Percentiles rank a stretch among this genome's conserved stretches.
Conservation (phyloP, 352 stramenopile genomes). For the Pythium monospermum region DNA sequence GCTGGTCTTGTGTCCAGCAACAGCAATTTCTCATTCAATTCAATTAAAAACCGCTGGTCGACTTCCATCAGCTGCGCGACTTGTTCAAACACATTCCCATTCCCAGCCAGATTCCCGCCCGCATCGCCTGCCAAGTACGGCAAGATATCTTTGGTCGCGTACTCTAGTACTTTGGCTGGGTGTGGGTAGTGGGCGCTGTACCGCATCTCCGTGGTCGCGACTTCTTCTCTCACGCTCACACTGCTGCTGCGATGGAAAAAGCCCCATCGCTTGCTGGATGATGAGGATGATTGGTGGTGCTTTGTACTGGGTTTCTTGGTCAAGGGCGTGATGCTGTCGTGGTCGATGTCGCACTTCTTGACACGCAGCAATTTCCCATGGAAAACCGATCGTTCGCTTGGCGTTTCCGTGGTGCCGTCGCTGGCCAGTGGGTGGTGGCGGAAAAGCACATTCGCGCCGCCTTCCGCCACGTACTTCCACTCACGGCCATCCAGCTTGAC, state of each 20-base stretch:
- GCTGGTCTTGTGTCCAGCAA: conserved; percentile 43
- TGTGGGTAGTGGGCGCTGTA: conserved; percentile 60
- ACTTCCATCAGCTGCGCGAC: conserved; percentile 71
- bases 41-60: conserved; percentile 43
- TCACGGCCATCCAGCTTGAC: conserved; percentile 36
- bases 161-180: conserved; percentile 59
- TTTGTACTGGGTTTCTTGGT: conserved; percentile 19
- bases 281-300: neutral
- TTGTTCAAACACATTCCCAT: conserved; percentile 26
- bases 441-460: conserved; percentile 83
- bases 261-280: neutral
- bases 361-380: conserved; percentile 76
- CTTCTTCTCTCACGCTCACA: conserved; percentile 16
- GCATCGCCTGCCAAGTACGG: conserved; percentile 35
- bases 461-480: conserved; percentile 87
- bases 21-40: conserved; percentile 65
- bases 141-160: conserved; percentile 71
- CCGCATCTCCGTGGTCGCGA: conserved; percentile 2
- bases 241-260: conserved; percentile 7
- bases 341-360: conserved; percentile 70
- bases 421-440: conserved; percentile 50
- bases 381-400: conserved; percentile 24
- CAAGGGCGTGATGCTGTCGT: conserved; percentile 12
- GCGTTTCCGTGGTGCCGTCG: conserved; percentile 3
- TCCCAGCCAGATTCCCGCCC: neutral